phyloP scores from a whole-genome alignment of 164 flowering plant genomes.

The Amborella trichopoda region DNA sequence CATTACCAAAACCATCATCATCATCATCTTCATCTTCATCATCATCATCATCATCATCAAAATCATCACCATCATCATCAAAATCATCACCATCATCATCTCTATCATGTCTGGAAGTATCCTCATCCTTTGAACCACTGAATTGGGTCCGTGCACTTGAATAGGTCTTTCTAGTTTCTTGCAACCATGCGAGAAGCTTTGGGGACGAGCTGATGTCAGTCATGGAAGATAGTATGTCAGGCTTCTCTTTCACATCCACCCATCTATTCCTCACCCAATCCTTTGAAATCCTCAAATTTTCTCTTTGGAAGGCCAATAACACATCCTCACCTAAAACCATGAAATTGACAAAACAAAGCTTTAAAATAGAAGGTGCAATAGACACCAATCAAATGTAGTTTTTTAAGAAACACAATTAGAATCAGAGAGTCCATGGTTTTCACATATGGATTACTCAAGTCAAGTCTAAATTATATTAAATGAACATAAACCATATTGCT shows the following conservation, averaged over 20 bases:
- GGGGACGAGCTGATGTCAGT: conserved; percentile 25
- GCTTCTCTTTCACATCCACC: conserved; percentile 54
- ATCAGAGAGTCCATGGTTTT: too few species aligned
- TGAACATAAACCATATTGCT: too few species aligned
- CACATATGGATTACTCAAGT: too few species aligned
- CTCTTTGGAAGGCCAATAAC: conserved; percentile 28
- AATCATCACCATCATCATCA: conserved; percentile 4
- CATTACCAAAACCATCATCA: conserved; percentile 1
- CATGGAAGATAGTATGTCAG: conserved; percentile 35
- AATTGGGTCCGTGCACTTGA: conserved; percentile 1
- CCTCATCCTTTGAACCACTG: conserved; percentile 9
- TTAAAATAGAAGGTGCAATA: too few species aligned
- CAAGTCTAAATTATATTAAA: too few species aligned
- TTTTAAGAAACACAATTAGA: too few species aligned
- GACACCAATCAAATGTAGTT: too few species aligned
- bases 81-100: conserved; percentile 11
- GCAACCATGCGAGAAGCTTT: conserved; percentile 30
- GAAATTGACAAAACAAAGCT: neutral
- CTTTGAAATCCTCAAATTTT: conserved; percentile 53
- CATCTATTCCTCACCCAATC: conserved; percentile 71
- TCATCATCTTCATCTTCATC: conserved; percentile 7
- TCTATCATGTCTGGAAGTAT: neutral
- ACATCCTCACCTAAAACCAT: conserved; percentile 49
- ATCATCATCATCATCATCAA: conserved; percentile 2
- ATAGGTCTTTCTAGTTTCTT: conserved; percentile 12